These are phyloP conservation scores for Sonneratia alba DNA, from an alignment of 345 rosid genomes.

Conservation along the genomic window DNA sequence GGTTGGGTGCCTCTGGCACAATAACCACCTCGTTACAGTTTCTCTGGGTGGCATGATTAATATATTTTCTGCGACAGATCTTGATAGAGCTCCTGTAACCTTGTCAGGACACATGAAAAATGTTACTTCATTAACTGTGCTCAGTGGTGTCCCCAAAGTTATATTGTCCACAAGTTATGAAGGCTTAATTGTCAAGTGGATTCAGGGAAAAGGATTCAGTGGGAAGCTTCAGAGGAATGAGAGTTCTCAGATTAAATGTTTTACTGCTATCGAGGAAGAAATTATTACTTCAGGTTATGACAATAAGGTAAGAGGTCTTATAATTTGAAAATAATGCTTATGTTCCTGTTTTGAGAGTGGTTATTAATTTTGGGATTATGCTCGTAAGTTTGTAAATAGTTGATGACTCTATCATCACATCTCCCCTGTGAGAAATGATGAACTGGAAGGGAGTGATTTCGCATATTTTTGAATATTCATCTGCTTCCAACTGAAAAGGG, in stretches of 20 bases:
- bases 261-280: conserved; percentile 77
- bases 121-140: conserved; percentile 57
- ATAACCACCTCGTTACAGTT: conserved; percentile 73
- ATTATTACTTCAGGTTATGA: conserved; percentile 81
- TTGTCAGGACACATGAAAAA: conserved; percentile 88
- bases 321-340: no score
- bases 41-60: conserved; percentile 89
- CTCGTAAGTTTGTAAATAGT: no score
- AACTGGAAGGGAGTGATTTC: no score
- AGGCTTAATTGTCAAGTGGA: conserved; percentile 84
- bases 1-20: conserved; percentile 94
- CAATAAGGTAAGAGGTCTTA: conserved; percentile 46
- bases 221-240: conserved; percentile 71
- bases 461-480: no score
- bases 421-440: no score
- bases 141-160: conserved; percentile 47
- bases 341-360: no score
- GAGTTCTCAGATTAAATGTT: conserved; percentile 71
- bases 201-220: conserved; percentile 75
- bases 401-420: no score
- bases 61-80: conserved; percentile 66
- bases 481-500: no score
- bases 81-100: conserved; percentile 57
- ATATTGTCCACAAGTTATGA: conserved; percentile 79
- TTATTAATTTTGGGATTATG: no score